phyloP scores from a whole-genome alignment of 2,329 filamentous ascomycete species.

The Epichloe gansuensis region DNA sequence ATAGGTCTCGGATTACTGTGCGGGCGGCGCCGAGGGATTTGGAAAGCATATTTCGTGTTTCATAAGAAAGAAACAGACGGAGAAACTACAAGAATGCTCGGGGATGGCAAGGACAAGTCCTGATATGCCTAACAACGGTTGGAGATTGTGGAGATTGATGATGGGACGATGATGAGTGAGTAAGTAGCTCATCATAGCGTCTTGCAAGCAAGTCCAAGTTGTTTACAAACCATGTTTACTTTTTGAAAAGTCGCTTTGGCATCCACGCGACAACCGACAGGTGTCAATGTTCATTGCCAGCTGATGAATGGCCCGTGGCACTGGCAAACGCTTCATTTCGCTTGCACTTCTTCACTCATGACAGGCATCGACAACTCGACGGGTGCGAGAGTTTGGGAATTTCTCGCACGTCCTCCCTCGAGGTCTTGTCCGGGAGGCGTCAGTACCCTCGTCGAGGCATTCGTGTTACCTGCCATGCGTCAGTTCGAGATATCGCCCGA shows the following conservation, averaged over 20 bases:
- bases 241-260: not conserved
- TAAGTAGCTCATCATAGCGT: too few species aligned
- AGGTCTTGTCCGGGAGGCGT: too few species aligned
- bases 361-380: too few species aligned
- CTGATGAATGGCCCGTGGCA: not conserved
- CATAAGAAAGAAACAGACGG: not conserved
- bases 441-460: not conserved
- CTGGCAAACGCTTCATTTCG: not conserved
- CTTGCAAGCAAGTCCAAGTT: too few species aligned
- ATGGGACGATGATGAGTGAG: too few species aligned
- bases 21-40: conserved; percentile 4
- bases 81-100: too few species aligned
- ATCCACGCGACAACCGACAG: not conserved
- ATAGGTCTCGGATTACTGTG: conserved; percentile 1
- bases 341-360: not conserved
- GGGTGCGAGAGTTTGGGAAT: too few species aligned
- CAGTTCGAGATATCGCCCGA: not conserved
- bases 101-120: too few species aligned
- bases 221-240: too few species aligned
- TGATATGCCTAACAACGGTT: too few species aligned
- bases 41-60: not conserved
- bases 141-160: too few species aligned
- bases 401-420: too few species aligned
- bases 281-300: not conserved
- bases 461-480: not conserved